Evolutionary conservation across 2,329 filamentous ascomycete genomes (phyloP).

Genomic region (Fulvia fulva): DNA sequence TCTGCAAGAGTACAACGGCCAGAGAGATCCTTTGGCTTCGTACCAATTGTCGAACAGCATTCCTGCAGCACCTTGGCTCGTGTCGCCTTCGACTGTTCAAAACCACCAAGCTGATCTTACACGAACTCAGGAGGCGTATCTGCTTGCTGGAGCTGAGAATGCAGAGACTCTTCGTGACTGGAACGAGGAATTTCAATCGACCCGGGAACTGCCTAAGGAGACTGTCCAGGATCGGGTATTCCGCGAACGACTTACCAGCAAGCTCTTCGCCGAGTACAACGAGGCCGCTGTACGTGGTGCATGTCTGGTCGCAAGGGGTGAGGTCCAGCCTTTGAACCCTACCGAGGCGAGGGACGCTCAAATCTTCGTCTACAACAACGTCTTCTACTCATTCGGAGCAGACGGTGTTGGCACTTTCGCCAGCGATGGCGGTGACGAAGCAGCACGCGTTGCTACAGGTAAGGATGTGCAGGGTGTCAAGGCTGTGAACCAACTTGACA

Average conservation of each 20-base stretch:
- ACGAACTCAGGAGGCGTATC: slow-evolving; percentile 85
- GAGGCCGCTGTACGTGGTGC: slow-evolving; percentile 91
- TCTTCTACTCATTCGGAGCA: slow-evolving; percentile 97
- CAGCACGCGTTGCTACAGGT: slow-evolving; percentile 88
- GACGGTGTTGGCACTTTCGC: slow-evolving; percentile 97
- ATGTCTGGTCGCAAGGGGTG: slow-evolving; percentile 84
- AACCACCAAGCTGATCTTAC: slow-evolving; percentile 76
- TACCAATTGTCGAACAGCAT: slow-evolving; percentile 96
- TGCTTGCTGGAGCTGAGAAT: slow-evolving; percentile 87
- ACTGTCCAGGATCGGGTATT: slow-evolving; percentile 94
- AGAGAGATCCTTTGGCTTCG: slow-evolving; percentile 81
- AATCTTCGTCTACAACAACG: slow-evolving; percentile 99
- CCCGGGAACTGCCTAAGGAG: slow-evolving; percentile 87
- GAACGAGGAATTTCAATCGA: slow-evolving; percentile 99
- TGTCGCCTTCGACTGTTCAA: slow-evolving; percentile 64
- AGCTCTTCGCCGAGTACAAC: slow-evolving; percentile 96
- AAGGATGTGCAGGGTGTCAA: slow-evolving; percentile 95
- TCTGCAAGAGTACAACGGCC: slow-evolving; percentile 78
- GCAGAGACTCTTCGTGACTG: slow-evolving; percentile 93
- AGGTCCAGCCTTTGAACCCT: slow-evolving; percentile 89
- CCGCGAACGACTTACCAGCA: slow-evolving; percentile 86
- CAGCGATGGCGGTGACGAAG: slow-evolving; percentile 93
- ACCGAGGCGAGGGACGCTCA: slow-evolving; percentile 90
- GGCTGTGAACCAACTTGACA: slow-evolving; percentile 94
- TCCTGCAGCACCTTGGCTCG: slow-evolving; percentile 86